Evolutionary conservation across 371 early-diverging fungal genomes (phyloP), one percentile per base, ranked within the genome.

Genomic region (Apophysomyces ossiformis): DNA sequence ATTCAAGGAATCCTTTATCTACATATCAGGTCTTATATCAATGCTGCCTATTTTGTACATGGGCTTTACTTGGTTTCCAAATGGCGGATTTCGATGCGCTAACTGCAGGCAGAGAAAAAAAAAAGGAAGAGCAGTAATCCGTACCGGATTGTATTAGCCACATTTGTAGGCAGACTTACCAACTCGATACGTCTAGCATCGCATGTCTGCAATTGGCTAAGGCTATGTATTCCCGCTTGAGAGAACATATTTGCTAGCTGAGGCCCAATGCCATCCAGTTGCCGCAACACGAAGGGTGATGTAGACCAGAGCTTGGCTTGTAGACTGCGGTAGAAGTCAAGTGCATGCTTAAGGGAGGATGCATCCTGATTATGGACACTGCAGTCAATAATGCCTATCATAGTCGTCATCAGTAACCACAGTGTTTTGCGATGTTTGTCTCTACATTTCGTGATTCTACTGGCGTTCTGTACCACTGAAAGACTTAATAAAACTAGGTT

Each of bases 51-150:
- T 26, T 26, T 26, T 26, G 2, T 26, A 54, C 15, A 1, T 46
- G 13, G 32, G 32, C 32, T 26, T 21, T 72, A 81, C 82, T 66
- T 81, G 71, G 26, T 63, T 75, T 7, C 85, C 85, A 71, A 85
- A 85, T 0, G 85, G 85, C 13, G 85, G 81, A 45, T 79, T 78
- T 9, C 85, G 79, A 60, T 79, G 77, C 12, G 80, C 8, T 2
- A 84, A 64, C 84, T 84, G 50, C 3, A 6, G 41, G 45, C 50
- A 63, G 15, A 32, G 37, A 38, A 35, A 57, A 38, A 54, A 61
- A 41, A n/a, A 37, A 41, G 2, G 7, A 37, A 26, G 13, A 45
- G 15, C 57, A 57, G 13, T 65, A 16, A 35, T 60, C 11, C 2
- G 44, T 39, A 57, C 46, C 32, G 32, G 32, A 26, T 26, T 26